Evolutionary conservation across 2,329 filamentous ascomycete genomes (phyloP).

Genomic region (Claviceps sp.): DNA sequence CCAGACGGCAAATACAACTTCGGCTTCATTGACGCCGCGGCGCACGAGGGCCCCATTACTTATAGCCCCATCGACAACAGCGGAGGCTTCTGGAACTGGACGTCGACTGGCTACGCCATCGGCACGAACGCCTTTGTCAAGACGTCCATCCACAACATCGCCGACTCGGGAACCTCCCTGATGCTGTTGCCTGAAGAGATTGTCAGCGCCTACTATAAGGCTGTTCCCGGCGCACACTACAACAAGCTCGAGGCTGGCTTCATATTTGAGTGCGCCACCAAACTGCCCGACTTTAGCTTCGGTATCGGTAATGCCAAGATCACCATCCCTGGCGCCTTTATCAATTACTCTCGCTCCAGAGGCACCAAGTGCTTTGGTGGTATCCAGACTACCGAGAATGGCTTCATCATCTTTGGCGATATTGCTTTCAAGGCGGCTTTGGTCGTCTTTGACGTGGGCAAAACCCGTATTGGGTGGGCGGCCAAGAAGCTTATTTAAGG

Average conservation of each 20-base stretch:
- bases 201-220: slow-evolving; percentile 33
- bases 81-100: slow-evolving; percentile 48
- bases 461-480: slow-evolving; percentile 33
- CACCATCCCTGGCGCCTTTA: slow-evolving; percentile 35
- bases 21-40: slow-evolving; percentile 50
- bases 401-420: slow-evolving; percentile 46
- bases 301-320: slow-evolving; percentile 44
- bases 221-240: slow-evolving; percentile 23
- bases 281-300: slow-evolving; percentile 35
- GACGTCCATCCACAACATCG: slow-evolving; percentile 33
- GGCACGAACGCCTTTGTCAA: slow-evolving; percentile 6
- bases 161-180: slow-evolving; percentile 50
- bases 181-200: slow-evolving; percentile 42
- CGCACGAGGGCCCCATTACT: slow-evolving; percentile 49
- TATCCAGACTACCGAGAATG: slow-evolving; percentile 38
- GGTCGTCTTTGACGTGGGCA: slow-evolving; percentile 41
- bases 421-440: slow-evolving; percentile 47
- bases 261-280: slow-evolving; percentile 29
- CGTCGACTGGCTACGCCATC: slow-evolving; percentile 11
- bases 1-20: slow-evolving; percentile 57
- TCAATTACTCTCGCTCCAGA: slow-evolving; percentile 27
- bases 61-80: slow-evolving; percentile 49
- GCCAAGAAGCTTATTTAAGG: background rate
- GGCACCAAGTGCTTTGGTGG: slow-evolving; percentile 48
- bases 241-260: slow-evolving; percentile 26